Evolutionary conservation across 192 early-diverging fungal genomes (phyloP), one percentile per base, ranked within the genome.

Genomic region (Pilobolus umbonatus): DNA sequence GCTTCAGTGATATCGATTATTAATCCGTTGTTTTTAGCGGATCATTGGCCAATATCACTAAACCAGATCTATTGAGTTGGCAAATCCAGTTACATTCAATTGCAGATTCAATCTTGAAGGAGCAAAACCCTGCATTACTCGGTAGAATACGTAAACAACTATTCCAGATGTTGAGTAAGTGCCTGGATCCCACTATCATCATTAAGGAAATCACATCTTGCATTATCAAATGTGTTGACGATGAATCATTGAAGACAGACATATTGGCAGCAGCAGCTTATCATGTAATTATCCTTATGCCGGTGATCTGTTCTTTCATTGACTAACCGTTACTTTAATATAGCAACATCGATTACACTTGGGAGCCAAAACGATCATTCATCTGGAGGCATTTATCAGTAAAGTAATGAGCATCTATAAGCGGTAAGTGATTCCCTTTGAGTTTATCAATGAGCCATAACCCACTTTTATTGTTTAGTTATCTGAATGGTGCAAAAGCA

Each of bases 361-460:
- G 12, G 96, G 96, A 2, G 85, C 82, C 55, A 98, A 98, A 76
- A 81, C 84, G 2, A 94, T 98, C 21, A 91, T 97, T 59, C 94
- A 98, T 66, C 75, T 98, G 26, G 96, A 98, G 66, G 92, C 93
- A 0, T 98, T 93, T 74, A 84, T 89, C 25, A 91, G 90, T 35
- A 86, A 86, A 63, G 82, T 95, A 51, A 97, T 98, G 94, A 85
- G 85, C 35, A 64, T 90, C 8, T 97, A 95, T 76, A 92, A 92
- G 71, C 73, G 82, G 75, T 90, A 87, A 45, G n/a, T n/a, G n/a
- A n/a, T n/a, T n/a, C n/a, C n/a, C n/a, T n/a, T n/a, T n/a, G n/a
- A n/a, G n/a, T n/a, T n/a, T 15, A 9, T 50, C 3, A 31, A 11
- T 1, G 6, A 15, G 8, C 32, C 7, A 31, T 50, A 8, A 31